Base-by-base conservation (phyloP, 164 flowering plant genomes). In the Aristolochia contorta region DNA sequence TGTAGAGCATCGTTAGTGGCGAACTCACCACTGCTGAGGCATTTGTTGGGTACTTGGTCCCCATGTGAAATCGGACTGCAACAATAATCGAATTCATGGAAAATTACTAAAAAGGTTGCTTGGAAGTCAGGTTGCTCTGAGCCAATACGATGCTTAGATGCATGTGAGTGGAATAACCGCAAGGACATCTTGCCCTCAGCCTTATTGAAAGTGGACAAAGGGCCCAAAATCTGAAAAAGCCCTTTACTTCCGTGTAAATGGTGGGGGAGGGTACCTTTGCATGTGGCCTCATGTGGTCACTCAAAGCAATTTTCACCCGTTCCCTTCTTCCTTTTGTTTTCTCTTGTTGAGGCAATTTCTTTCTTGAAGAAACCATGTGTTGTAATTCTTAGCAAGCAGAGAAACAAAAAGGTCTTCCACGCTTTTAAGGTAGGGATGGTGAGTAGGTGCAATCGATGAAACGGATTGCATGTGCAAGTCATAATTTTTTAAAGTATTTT, bases 181-280 rank as follows among this genome's bases (percentile, higher is more conserved):
- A 56, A 56, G 41, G 16, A 27, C 16, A 30, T 30, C 20, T 56
- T 56, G 8, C 58, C 12, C 21, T 56, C 43, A 56, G 58, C 58
- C 45, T 56, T 33, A 16, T 5, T 19, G 32, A 56, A 56, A 30
- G 45, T 15, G 13, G 45, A 37, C 43, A 18, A 14, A 18, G 43
- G 43, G 12, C 43, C 43, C 43, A 16, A 25, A 46, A 56, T 30
- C 27, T 56, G 58, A 46, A 27, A 12, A 56, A 56, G 32, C 41
- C 20, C n/a, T 49, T 20, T 49, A 20, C 53, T 8, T 49, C 22
- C 12, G 1, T 18, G 22, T 49, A 49, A 49, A 49, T 49, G 53
- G 7, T 1, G 19, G 6, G 53, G 22, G 14, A 19, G 22, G 22
- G 22, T 49, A 10, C 53, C 43, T 37, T 37, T 37, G 43, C 43